Conservation (phyloP, 768 basidiomycete genomes). For the Cystofilobasidium ferigula region DNA sequence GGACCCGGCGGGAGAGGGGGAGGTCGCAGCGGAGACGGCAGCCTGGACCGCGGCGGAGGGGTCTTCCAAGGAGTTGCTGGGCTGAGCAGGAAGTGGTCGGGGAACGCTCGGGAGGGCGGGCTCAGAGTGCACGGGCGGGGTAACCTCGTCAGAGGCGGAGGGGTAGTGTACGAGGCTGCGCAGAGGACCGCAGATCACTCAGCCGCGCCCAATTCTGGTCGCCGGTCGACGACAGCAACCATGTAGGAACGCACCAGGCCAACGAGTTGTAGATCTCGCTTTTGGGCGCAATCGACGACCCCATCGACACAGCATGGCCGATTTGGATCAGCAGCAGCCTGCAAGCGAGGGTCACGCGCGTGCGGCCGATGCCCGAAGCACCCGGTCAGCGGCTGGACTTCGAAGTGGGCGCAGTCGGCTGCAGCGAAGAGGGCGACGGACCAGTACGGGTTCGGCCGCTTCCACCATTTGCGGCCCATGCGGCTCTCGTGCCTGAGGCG, state of each 20-base stretch:
- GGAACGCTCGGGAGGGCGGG: conserved; percentile 6
- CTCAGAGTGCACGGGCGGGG: background rate
- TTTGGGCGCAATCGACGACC: conserved; percentile 21
- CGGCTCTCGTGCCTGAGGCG: background rate
- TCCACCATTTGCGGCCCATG: conserved; percentile 7
- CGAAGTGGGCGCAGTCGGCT: background rate
- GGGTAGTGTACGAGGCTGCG: conserved; percentile 24
- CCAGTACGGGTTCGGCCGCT: conserved; percentile 10
- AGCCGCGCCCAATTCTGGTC: too few relatives aligned
- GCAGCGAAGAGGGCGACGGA: background rate
- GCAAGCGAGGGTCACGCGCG: background rate
- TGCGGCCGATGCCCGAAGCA: too few relatives aligned
- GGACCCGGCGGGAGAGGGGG: background rate
- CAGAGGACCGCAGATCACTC: background rate
- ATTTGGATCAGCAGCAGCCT: conserved; percentile 11
- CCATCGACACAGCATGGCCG: conserved; percentile 14
- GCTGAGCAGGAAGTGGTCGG: conserved; percentile 5
- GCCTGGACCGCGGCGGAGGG: too few relatives aligned
- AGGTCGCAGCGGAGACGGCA: too few relatives aligned
- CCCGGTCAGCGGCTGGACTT: too few relatives aligned
- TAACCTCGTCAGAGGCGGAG: conserved; percentile 1
- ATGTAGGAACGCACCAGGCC: background rate
- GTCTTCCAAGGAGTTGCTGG: too few relatives aligned
- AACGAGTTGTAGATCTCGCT: conserved; percentile 9
- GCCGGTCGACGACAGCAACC: background rate